Conservation (phyloP, 1,139 yeast species). For the Scheffersomyces segobiensis region DNA sequence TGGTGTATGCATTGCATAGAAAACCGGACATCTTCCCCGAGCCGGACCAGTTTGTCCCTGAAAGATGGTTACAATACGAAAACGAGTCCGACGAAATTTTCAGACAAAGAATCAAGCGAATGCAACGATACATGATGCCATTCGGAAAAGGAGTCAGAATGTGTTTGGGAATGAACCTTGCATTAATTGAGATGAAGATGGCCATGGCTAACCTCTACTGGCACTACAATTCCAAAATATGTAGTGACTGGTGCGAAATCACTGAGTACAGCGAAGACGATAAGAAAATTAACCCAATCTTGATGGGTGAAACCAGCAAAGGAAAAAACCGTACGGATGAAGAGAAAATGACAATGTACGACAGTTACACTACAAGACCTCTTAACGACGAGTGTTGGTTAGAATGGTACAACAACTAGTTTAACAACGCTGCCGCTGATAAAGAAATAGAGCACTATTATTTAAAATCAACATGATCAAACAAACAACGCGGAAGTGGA, state of each 20-base stretch:
- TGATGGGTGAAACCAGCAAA: slow-evolving; percentile 22
- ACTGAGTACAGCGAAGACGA: slow-evolving; percentile 13
- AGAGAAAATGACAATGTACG: slow-evolving; percentile 53
- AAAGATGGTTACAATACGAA: slow-evolving; percentile 54
- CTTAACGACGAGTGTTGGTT: slow-evolving; percentile 54
- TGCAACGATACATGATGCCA: slow-evolving; percentile 61
- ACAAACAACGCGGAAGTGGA: not conserved
- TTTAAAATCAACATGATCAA: no score
- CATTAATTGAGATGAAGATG: slow-evolving; percentile 65
- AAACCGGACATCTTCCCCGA: slow-evolving; percentile 48
- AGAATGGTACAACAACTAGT: slow-evolving; percentile 31
- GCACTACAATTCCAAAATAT: slow-evolving; percentile 39
- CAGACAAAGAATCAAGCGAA: slow-evolving; percentile 38
- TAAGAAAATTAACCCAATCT: slow-evolving; percentile 15
- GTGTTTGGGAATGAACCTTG: slow-evolving; percentile 75
- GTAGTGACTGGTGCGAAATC: slow-evolving; percentile 46
- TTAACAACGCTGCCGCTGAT: not conserved
- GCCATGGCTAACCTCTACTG: slow-evolving; percentile 56
- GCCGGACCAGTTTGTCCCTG: slow-evolving; percentile 56
- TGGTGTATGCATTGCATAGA: slow-evolving; percentile 67
- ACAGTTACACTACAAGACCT: slow-evolving; percentile 53
- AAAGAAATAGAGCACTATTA: not conserved
- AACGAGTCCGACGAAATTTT: slow-evolving; percentile 35
- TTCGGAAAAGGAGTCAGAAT: slow-evolving; percentile 76
- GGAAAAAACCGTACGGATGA: slow-evolving; percentile 34